Evolutionary conservation across 768 basidiomycete species (phyloP).

Genomic region (Neoboletus magnificus): DNA sequence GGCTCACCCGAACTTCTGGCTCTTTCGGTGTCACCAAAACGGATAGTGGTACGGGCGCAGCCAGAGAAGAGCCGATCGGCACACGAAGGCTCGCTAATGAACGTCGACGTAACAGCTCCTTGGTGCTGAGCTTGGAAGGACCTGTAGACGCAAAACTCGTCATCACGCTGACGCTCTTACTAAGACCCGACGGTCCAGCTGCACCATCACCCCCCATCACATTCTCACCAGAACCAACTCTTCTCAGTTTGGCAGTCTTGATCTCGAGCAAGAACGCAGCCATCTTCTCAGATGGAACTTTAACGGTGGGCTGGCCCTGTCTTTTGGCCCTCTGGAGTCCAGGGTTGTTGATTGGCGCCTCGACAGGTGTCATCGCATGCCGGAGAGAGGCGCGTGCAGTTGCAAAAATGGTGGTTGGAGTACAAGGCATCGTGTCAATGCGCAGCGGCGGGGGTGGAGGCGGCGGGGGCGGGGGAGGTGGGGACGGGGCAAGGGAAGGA

Average conservation of each 20-base stretch:
- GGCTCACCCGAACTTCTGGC: conserved; percentile 8
- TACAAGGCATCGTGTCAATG: conserved; percentile 30
- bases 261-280: conserved; percentile 77
- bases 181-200: conserved; percentile 28
- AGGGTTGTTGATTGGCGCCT: conserved; percentile 62
- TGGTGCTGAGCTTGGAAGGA: conserved; percentile 10
- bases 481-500: conserved; percentile 32
- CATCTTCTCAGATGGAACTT: conserved; percentile 80
- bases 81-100: conserved; percentile 28
- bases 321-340: conserved; percentile 36
- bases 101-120: conserved; percentile 24
- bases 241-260: conserved; percentile 68
- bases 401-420: conserved; percentile 43
- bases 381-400: conserved; percentile 67
- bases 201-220: conserved; percentile 18
- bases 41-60: conserved; percentile 17
- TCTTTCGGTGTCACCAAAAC: conserved; percentile 4
- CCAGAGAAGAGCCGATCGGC: conserved; percentile 21
- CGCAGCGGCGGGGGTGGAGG: conserved; percentile 30
- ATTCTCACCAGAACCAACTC: conserved; percentile 38
- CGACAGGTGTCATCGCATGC: conserved; percentile 48
- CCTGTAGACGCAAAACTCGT: neutral
- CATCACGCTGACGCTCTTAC: conserved; percentile 26
- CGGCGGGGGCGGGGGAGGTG: conserved; percentile 41
- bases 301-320: conserved; percentile 62